Conservation (phyloP, 345 rosid genomes). For the Clarkia xantiana region DNA sequence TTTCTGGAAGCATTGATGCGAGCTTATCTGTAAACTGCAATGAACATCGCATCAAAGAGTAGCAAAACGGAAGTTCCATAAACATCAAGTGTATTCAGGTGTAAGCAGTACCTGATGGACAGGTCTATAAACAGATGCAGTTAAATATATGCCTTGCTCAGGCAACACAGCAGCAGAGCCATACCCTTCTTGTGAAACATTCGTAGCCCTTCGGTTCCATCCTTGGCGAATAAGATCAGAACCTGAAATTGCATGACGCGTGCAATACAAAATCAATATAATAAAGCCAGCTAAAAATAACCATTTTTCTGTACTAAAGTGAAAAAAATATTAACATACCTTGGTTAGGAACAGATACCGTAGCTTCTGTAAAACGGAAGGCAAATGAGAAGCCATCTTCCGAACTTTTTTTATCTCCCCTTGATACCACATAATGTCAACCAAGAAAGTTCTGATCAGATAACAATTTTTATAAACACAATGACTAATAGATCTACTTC, state of each 20-base stretch:
- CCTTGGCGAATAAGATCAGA: slow-evolving; percentile 39
- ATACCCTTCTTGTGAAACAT: slow-evolving; percentile 81
- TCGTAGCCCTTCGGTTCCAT: slow-evolving; percentile 77
- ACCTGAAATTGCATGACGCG: slow-evolving; percentile 5
- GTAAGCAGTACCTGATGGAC: slow-evolving; percentile 68
- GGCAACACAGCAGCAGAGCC: slow-evolving; percentile 96
- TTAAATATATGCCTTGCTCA: slow-evolving; percentile 96
- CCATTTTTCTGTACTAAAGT: background rate
- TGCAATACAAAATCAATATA: slow-evolving; percentile 1
- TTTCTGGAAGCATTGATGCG: slow-evolving; percentile 70
- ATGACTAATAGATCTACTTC: too few relatives aligned
- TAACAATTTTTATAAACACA: background rate
- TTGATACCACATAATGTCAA: background rate
- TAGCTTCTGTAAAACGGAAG: slow-evolving; percentile 89
- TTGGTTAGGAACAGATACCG: slow-evolving; percentile 66
- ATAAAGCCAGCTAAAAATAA: slow-evolving; percentile 2
- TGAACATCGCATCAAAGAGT: slow-evolving; percentile 17
- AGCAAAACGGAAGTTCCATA: background rate
- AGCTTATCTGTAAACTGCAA: slow-evolving; percentile 90
- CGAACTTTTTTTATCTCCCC: slow-evolving; percentile 58
- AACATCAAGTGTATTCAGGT: background rate
- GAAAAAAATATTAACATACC: too few relatives aligned
- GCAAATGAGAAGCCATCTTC: slow-evolving; percentile 91
- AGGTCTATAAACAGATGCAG: slow-evolving; percentile 89
- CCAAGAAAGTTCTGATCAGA: background rate